Evolutionary conservation across 768 basidiomycete genomes (phyloP), one percentile per base, ranked within the genome.

Genomic region (Suillus spraguei): DNA sequence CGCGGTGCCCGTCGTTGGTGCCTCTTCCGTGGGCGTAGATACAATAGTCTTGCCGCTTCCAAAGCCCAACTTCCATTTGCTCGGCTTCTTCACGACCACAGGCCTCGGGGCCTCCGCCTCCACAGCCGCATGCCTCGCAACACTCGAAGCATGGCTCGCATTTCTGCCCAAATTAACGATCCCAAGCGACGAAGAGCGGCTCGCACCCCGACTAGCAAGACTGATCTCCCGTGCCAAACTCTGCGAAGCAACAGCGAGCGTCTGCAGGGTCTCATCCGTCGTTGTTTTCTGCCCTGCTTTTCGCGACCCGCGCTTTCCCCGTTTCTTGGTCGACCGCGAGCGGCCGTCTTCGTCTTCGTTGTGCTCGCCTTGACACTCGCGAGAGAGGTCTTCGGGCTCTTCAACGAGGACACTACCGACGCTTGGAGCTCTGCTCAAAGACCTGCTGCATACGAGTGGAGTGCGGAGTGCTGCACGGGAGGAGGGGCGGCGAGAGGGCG

Each of bases 211-310:
- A 20, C 56, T 58, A 1, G 85, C 87, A 64, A 83, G 83, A 70
- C 90, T 91, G 69, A 97, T 86, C 77, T 96, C 92, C 65, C 95
- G 83, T 24, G 91, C 95, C 39, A 97, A 82, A 5, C 85, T 81
- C 73, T 97, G 92, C 7, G 91, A 92, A 1, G 91, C 93, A 63
- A 82, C 83, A 20, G 92, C 94, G 46, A 96, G 85, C 5, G 86
- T 88, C 24, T 83, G 82, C 63, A 92, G 78, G 6, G 86, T 87
- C 60, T 83, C 82, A 63, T 89, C 88, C 41, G 78, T 69, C 20
- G 73, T 72, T 14, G 74, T 73, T 69, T 90, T 85, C 77, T 91
- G 92, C 3, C 20, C 41, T 70, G 90, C 90, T 78, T 93, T 95
- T 60, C 95, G 84, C 3, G 89, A 86, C 46, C 95, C 94, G 59